phyloP scores from a whole-genome alignment of 345 rosid species.

The Citrus inodora region DNA sequence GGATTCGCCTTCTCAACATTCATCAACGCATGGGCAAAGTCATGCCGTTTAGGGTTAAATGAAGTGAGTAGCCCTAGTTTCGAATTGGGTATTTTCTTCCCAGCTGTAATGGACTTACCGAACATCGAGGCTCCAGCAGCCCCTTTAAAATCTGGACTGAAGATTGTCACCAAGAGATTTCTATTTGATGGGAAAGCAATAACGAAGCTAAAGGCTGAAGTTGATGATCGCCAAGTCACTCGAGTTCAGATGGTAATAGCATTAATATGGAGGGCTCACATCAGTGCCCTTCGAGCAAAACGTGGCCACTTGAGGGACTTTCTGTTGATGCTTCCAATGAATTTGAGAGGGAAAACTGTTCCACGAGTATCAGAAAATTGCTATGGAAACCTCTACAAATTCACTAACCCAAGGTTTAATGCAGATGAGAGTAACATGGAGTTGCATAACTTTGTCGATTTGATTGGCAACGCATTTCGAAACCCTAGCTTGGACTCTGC shows the following conservation, averaged over 20 bases:
- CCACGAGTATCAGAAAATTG: background rate
- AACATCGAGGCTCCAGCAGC: background rate
- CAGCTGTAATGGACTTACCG: background rate
- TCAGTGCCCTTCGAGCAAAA: background rate
- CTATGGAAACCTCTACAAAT: background rate
- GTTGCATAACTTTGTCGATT: background rate
- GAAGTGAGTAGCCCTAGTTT: background rate
- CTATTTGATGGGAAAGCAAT: background rate
- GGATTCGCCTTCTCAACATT: conserved; percentile 4
- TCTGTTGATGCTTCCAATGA: conserved; percentile 1
- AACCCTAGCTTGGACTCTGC: too few species aligned
- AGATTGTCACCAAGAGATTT: background rate
- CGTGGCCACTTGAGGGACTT: conserved; percentile 15
- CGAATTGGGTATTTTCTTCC: background rate
- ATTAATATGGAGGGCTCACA: conserved; percentile 6
- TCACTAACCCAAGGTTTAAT: background rate
- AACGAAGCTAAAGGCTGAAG: background rate
- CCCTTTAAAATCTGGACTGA: background rate
- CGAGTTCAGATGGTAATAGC: conserved; percentile 1
- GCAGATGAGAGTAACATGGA: background rate
- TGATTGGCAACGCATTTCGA: background rate
- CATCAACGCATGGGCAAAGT: conserved; percentile 6
- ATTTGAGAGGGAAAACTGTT: conserved; percentile 10
- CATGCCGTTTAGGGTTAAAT: background rate
- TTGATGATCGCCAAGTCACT: background rate